A percentile compares a stretch with the other conserved stretches of the same genome.
Evolutionary conservation across 148 eudicot species (phyloP).

Genomic region (Vaccinium corymbosum): DNA sequence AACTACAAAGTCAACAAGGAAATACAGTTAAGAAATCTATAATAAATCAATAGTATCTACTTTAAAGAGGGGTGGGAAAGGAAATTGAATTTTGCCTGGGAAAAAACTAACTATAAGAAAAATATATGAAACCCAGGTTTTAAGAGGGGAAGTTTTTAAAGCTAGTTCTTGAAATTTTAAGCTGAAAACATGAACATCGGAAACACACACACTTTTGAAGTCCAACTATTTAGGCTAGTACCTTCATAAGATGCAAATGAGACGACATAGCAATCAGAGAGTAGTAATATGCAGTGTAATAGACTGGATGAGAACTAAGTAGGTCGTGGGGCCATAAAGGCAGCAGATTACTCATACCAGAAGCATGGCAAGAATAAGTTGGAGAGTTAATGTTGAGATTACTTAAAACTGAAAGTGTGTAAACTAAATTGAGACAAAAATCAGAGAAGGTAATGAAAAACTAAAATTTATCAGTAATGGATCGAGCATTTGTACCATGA

Average conservation of each 20-base stretch:
- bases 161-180: background rate
- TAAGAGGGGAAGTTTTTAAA: background rate
- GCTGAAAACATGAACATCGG: background rate
- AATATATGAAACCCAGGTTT: too few relatives aligned
- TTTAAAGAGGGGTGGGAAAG: background rate
- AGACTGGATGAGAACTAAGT: background rate
- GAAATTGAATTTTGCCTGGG: background rate
- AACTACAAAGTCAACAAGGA: constrained; percentile 40
- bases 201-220: background rate
- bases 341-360: background rate
- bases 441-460: background rate
- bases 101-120: background rate
- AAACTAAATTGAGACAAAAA: background rate
- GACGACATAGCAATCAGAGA: background rate
- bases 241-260: background rate
- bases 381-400: background rate
- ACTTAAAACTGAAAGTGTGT: background rate
- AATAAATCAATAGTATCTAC: background rate
- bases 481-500: constrained; percentile 55
- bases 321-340: background rate
- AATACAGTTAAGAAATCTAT: background rate
- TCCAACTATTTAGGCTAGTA: background rate
- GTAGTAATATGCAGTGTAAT: background rate
- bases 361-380: background rate
- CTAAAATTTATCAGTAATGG: constrained; percentile 1